phyloP scores from a whole-genome alignment of 163 green algal genomes.

The Trebouxiophyceae sp. region DNA sequence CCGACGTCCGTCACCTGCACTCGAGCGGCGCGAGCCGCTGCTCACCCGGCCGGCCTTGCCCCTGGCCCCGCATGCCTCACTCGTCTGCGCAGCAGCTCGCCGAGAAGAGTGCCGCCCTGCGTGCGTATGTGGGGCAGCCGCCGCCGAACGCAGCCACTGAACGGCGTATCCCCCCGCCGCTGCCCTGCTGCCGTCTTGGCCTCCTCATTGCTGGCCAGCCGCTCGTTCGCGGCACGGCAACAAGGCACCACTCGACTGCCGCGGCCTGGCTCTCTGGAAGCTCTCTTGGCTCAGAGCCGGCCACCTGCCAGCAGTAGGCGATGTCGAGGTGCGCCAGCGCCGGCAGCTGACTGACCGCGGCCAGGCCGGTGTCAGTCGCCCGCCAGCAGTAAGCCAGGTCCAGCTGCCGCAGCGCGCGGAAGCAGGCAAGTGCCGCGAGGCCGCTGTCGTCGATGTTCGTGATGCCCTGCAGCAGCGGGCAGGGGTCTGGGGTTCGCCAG shows the following conservation, averaged over 20 bases:
- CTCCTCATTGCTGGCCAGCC: background rate
- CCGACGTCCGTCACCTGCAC: constrained; percentile 29
- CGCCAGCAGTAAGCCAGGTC: constrained; percentile 35
- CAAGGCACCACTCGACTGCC: background rate
- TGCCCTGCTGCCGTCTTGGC: background rate
- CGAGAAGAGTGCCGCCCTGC: background rate
- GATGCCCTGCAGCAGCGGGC: constrained; percentile 20
- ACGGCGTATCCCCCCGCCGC: background rate
- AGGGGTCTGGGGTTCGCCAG: background rate
- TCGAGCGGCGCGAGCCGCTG: background rate
- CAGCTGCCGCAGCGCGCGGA: constrained; percentile 25
- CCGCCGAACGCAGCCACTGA: too few relatives aligned
- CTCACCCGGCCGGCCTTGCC: constrained; percentile 1
- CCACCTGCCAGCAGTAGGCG: constrained; percentile 21
- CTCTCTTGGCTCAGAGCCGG: background rate
- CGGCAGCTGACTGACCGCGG: constrained; percentile 12
- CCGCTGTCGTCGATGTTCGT: constrained; percentile 19
- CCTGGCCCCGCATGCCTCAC: constrained; percentile 5
- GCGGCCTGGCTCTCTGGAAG: too few relatives aligned
- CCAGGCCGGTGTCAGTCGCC: constrained; percentile 11
- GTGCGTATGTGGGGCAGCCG: background rate
- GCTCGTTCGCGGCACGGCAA: background rate
- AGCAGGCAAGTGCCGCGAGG: constrained; percentile 4
- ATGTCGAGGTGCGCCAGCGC: constrained; percentile 25
- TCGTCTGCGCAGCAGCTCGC: background rate